Evolutionary conservation across 2,329 filamentous ascomycete genomes (phyloP).

Genomic region (Aureobasidium pullulans): DNA sequence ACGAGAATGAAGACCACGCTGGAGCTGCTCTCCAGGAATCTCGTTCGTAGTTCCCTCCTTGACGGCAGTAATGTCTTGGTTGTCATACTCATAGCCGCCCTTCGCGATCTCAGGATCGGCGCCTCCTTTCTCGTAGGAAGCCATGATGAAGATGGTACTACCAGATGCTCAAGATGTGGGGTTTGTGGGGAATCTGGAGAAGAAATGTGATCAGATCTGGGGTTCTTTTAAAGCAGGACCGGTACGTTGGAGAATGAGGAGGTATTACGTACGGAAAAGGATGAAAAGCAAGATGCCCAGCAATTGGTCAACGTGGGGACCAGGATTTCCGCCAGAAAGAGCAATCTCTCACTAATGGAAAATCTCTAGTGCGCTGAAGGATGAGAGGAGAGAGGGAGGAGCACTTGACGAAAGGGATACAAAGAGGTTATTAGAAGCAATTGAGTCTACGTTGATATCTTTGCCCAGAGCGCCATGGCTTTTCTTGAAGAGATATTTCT

Average conservation of each 20-base stretch:
- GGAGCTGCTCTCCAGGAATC: slow-evolving; percentile 30
- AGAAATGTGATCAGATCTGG: slow-evolving; percentile 3
- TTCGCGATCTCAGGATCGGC: slow-evolving; percentile 11
- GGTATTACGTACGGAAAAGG: slow-evolving; percentile 4
- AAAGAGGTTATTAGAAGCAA: background rate
- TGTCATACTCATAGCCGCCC: background rate
- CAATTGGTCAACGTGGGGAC: background rate
- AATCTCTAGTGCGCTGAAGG: background rate
- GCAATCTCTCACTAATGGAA: slow-evolving; percentile 12
- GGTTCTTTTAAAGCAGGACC: slow-evolving; percentile 1
- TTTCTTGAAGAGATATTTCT: background rate
- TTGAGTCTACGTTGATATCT: background rate
- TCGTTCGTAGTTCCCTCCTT: slow-evolving; percentile 7
- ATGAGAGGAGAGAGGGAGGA: background rate
- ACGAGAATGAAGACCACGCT: slow-evolving; percentile 46
- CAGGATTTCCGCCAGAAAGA: background rate
- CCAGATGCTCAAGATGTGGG: background rate
- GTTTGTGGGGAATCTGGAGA: slow-evolving; percentile 10
- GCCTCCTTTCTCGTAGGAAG: slow-evolving; percentile 2
- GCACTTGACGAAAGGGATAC: background rate
- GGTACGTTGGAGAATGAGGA: background rate
- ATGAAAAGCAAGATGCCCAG: background rate
- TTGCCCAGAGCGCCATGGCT: slow-evolving; percentile 7
- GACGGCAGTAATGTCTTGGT: background rate
- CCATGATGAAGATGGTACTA: background rate